Evolutionary conservation across 1,284 basidiomycete genomes (phyloP).

Genomic region (Cryptococcus sp.): DNA sequence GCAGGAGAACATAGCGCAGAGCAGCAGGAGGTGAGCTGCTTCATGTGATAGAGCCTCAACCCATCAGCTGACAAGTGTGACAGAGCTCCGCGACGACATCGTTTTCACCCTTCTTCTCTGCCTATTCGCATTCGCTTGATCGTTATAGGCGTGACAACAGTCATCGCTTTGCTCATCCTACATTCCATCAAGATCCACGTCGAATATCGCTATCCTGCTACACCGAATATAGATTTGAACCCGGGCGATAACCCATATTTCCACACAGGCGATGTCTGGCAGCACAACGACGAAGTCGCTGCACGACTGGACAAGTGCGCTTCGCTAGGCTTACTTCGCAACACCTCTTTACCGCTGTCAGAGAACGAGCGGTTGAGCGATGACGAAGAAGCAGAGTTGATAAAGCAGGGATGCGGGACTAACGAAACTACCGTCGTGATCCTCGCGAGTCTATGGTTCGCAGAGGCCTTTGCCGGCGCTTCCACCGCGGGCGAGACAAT

Average conservation of each 20-base stretch:
- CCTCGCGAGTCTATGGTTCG: slow-evolving; percentile 35
- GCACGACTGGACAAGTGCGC: slow-evolving; percentile 29
- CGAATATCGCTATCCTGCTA: background rate
- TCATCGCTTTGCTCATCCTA: background rate
- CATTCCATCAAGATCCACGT: background rate
- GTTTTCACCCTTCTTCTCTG: background rate
- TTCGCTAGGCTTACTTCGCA: slow-evolving; percentile 30
- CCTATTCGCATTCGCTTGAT: background rate
- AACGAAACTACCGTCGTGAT: slow-evolving; percentile 45
- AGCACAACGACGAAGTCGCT: slow-evolving; percentile 33
- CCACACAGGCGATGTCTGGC: slow-evolving; percentile 30
- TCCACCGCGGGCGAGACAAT: slow-evolving; percentile 38
- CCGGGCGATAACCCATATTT: slow-evolving; percentile 33
- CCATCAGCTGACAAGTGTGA: background rate
- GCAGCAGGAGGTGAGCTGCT: background rate
- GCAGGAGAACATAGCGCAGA: background rate
- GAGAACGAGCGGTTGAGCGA: slow-evolving; percentile 5
- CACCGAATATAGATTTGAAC: slow-evolving; percentile 1
- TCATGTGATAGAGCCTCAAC: background rate
- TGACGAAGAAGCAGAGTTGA: slow-evolving; percentile 27
- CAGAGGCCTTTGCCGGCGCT: slow-evolving; percentile 30
- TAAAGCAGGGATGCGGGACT: slow-evolving; percentile 33
- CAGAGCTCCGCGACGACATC: background rate
- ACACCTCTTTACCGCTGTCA: slow-evolving; percentile 25
- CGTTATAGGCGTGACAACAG: background rate